A percentile compares a stretch with the other conserved stretches of the same genome.
Conservation (phyloP, 768 basidiomycete species). For the Collybia nuda region DNA sequence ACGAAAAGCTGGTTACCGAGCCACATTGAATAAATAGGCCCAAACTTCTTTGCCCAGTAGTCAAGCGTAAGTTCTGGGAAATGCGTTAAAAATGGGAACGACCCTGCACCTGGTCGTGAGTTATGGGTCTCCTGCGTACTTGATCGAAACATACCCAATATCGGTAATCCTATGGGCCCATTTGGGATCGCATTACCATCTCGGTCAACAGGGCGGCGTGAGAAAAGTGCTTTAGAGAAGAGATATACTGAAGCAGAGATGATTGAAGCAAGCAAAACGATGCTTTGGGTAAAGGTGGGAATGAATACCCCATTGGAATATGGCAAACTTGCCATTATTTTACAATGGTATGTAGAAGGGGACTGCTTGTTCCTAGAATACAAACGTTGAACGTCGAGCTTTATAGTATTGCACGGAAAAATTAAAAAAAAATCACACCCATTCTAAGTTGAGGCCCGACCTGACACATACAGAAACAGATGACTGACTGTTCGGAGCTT, state of each 20-base stretch:
- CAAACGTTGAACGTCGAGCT: too few species aligned
- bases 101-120: slow-evolving; percentile 16
- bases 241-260: slow-evolving; percentile 21
- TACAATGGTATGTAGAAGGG: not conserved
- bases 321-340: not conserved
- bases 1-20: slow-evolving; percentile 49
- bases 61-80: slow-evolving; percentile 44
- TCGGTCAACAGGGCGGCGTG: slow-evolving; percentile 10
- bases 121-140: too few species aligned
- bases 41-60: slow-evolving; percentile 41
- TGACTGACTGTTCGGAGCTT: too few species aligned
- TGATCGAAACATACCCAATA: slow-evolving; percentile 13
- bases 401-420: too few species aligned
- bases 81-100: slow-evolving; percentile 36
- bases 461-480: too few species aligned
- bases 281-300: slow-evolving; percentile 14
- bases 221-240: slow-evolving; percentile 7
- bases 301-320: not conserved
- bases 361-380: too few species aligned
- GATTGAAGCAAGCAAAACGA: slow-evolving; percentile 20
- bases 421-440: too few species aligned
- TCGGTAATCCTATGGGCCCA: slow-evolving; percentile 20
- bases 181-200: slow-evolving; percentile 19
- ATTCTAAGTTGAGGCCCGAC: too few species aligned
- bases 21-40: slow-evolving; percentile 43